Evolutionary conservation across 768 basidiomycete species (phyloP), one percentile per base, ranked within the genome.

Genomic region (Cystofilobasidium macerans): DNA sequence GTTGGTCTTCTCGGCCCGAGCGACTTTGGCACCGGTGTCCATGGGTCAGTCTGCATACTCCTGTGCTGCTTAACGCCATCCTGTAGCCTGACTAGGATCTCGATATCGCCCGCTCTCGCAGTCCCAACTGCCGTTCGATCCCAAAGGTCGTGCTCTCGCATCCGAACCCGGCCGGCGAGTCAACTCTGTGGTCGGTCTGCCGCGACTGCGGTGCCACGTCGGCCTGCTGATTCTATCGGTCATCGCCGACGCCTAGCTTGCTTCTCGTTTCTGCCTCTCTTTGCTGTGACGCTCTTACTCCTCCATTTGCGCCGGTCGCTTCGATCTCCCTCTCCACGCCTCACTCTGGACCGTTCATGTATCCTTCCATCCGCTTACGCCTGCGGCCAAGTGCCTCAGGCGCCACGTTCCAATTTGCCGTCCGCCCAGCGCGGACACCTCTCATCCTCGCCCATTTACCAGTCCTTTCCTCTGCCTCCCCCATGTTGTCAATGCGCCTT

Each of bases 131-230:
- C 59, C 56, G 22, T n/a, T 57, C 51, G 42, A 60, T 60, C n/a
- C 65, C 65, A 16, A 18, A n/a, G 20, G 22, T 67, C 42, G 60
- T 67, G 11, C 65, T 67, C n/a, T 61, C 65, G n/a, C 45, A 61
- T 35, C 60, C 65, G 12, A 53, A 56, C 33, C 65, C 65, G 7
- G 54, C 42, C 20, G 65, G 65, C 20, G 36, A 54, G 11, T 38
- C 48, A 6, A 51, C 65, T 8, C 65, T 67, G 32, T 67, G 65
- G 65, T 36, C 59, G 12, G 58, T 67, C 32, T 67, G 65, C 35
- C 65, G 53, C 48, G 65, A 67, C 40, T 67, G 65, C 43, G 65
- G 65, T n/a, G n/a, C 43, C 14, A 43, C 57, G 20, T 51, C 45
- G 14, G 42, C 64, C 43, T 43, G 40, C n/a, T 64, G 40, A 57